phyloP scores from a whole-genome alignment of 2,329 filamentous ascomycete genomes.

The Tolypocladium nubicola region DNA sequence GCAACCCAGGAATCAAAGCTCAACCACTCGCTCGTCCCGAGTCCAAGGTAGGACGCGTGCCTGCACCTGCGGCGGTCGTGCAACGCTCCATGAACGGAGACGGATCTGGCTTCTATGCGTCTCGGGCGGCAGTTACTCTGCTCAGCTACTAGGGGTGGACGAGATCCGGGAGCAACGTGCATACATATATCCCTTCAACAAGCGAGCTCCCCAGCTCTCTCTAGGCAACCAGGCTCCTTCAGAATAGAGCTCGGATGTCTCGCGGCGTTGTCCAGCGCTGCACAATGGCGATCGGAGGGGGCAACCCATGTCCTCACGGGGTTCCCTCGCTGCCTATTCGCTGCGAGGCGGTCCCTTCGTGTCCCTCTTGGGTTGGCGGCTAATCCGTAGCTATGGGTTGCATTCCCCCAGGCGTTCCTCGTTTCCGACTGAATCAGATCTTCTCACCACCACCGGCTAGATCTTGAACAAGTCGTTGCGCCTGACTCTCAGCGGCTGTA shows the following conservation, averaged over 20 bases:
- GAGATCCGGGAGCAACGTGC: neutral
- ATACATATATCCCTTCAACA: neutral
- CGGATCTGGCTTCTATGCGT: neutral
- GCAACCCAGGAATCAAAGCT: neutral
- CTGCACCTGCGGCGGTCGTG: neutral
- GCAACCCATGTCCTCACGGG: neutral
- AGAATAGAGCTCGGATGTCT: neutral
- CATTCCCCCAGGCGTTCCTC: neutral
- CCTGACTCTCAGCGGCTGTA: neutral
- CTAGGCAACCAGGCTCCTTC: too few relatives aligned
- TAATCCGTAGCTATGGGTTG: neutral
- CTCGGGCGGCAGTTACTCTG: too few relatives aligned
- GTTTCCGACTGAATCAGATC: neutral
- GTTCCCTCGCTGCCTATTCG: neutral
- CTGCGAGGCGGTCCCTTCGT: neutral
- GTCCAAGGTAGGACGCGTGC: neutral
- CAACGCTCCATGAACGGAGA: neutral
- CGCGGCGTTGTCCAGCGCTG: neutral
- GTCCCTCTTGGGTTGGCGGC: neutral
- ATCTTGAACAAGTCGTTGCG: neutral
- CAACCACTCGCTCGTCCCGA: neutral
- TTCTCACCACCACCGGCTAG: neutral
- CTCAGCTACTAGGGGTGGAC: neutral
- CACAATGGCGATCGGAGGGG: neutral
- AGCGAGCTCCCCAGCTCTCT: neutral